Conservation (phyloP, 306 rosid species). For the Arachis hypogaea region DNA sequence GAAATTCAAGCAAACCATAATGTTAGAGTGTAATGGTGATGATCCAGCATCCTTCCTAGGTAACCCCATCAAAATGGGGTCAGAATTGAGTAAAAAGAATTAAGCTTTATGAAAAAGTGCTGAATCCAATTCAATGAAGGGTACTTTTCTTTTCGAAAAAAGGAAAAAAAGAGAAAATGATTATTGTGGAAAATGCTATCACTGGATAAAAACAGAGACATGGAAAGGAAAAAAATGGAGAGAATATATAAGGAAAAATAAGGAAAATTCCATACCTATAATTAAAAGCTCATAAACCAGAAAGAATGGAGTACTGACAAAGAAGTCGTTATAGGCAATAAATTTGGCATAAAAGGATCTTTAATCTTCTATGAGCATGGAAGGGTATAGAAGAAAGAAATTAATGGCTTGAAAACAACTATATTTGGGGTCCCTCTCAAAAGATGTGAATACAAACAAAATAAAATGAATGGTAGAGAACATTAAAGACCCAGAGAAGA, state of each 20-base stretch:
- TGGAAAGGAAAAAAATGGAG: constrained; percentile 2
- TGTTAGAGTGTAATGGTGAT: no score
- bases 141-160: not conserved
- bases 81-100: no score
- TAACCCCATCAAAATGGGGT: no score
- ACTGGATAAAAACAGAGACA: constrained; percentile 38
- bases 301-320: constrained; percentile 35
- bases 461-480: constrained; percentile 38
- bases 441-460: constrained; percentile 53
- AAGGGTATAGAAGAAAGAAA: constrained; percentile 42
- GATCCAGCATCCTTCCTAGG: no score
- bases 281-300: constrained; percentile 40
- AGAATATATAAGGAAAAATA: constrained; percentile 40
- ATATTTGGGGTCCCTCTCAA: constrained; percentile 33
- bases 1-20: constrained; percentile 14
- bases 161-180: no score
- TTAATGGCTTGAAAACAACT: constrained; percentile 54
- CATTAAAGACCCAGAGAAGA: constrained; percentile 47
- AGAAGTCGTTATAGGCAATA: constrained; percentile 53
- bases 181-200: not conserved
- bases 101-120: not conserved
- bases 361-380: constrained; percentile 13
- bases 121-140: not conserved
- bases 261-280: constrained; percentile 38
- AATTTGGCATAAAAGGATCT: constrained; percentile 47